Conservation (phyloP, 2,329 filamentous ascomycete genomes). For the Aureobasidium lini region DNA sequence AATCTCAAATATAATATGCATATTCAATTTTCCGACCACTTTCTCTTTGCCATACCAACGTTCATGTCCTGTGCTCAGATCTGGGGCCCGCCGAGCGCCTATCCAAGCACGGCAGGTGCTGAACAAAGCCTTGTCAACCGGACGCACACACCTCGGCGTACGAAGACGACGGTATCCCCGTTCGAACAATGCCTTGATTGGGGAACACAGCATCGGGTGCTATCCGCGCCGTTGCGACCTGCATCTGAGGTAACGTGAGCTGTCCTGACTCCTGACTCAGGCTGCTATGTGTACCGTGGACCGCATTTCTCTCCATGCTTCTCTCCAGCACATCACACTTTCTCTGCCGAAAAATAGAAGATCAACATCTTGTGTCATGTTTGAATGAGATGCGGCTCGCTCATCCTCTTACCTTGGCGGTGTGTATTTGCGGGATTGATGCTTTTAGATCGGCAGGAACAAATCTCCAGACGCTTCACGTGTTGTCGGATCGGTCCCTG, state of each 20-base stretch:
- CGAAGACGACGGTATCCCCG: neutral
- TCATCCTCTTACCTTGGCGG: neutral
- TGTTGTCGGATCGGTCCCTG: neutral
- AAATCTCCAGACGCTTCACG: slow-evolving; percentile 6
- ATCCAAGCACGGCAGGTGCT: neutral
- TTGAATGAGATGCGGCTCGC: neutral
- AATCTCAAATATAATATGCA: neutral
- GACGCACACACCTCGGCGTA: neutral
- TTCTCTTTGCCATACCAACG: neutral
- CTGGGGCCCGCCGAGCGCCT: neutral
- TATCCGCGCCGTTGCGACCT: slow-evolving; percentile 5
- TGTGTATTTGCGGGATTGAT: neutral
- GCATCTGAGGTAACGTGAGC: slow-evolving; percentile 1
- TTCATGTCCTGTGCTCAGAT: neutral
- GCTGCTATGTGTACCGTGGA: neutral
- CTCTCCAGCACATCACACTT: neutral
- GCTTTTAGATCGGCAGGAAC: neutral
- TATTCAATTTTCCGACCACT: neutral
- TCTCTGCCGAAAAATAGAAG: neutral
- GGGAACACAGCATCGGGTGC: slow-evolving; percentile 3
- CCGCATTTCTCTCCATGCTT: neutral
- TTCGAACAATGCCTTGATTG: neutral
- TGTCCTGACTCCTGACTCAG: neutral
- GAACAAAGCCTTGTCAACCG: neutral
- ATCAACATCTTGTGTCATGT: neutral